Conservation (phyloP, 345 rosid species). For the Salix exigua region DNA sequence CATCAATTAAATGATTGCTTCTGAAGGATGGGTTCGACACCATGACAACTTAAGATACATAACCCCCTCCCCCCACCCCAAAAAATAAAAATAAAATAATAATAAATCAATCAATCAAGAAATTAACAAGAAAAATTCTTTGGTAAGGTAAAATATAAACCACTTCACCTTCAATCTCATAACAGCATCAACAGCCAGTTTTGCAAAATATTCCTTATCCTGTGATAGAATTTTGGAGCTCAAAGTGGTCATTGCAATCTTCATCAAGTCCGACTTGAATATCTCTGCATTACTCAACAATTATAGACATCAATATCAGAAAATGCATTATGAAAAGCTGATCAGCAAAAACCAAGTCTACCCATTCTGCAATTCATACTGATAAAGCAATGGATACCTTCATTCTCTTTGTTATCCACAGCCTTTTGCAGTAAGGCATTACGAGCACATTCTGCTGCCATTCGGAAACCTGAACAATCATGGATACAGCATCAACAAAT, state of each 20-base stretch:
- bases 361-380: background rate
- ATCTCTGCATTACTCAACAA: conserved; percentile 54
- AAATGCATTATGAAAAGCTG: too few relatives aligned
- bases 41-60: too few relatives aligned
- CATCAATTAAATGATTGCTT: too few relatives aligned
- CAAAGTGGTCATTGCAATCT: conserved; percentile 89
- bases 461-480: conserved; percentile 64
- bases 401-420: conserved; percentile 71
- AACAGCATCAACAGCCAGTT: conserved; percentile 93
- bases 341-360: too few relatives aligned
- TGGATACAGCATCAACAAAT: background rate
- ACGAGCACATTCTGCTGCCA: conserved; percentile 96
- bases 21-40: too few relatives aligned
- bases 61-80: too few relatives aligned
- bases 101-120: too few relatives aligned
- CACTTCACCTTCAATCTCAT: conserved; percentile 71
- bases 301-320: background rate
- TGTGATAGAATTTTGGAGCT: conserved; percentile 92
- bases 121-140: too few relatives aligned
- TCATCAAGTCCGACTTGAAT: conserved; percentile 78
- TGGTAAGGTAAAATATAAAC: background rate
- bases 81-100: too few relatives aligned
- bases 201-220: conserved; percentile 88
- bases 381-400: conserved; percentile 41
- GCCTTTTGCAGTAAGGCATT: conserved; percentile 64